phyloP scores from a whole-genome alignment of 2,329 filamentous ascomycete genomes.

The Aciculosporium take region DNA sequence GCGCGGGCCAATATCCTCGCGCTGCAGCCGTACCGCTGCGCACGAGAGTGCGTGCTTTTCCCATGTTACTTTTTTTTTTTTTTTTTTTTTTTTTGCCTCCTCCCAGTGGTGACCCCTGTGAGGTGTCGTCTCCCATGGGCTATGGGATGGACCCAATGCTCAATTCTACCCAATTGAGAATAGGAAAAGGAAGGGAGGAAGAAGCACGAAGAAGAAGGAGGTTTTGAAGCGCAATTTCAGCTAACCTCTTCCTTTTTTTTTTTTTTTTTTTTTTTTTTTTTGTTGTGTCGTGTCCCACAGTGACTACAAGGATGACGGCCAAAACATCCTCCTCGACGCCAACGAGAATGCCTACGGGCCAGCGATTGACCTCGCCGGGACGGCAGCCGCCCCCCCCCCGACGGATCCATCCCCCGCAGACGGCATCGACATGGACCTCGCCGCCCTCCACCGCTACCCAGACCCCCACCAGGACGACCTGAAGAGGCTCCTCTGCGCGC shows the following conservation, averaged over 20 bases:
- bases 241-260: constrained; percentile 8
- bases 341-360: constrained; percentile 97
- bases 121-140: no score
- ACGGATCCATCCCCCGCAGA: constrained; percentile 18
- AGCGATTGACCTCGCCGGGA: constrained; percentile 46
- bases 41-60: constrained; percentile 47
- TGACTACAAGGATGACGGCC: constrained; percentile 98
- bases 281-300: constrained; percentile 34
- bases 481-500: constrained; percentile 72
- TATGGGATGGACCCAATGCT: no score
- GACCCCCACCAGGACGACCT: constrained; percentile 85
- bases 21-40: constrained; percentile 67
- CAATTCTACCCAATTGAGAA: no score
- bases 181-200: no score
- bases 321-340: constrained; percentile 88
- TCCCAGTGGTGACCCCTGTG: no score
- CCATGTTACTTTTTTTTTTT: neutral
- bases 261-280: no score
- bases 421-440: constrained; percentile 47
- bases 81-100: neutral
- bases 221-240: no score
- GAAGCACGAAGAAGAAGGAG: no score
- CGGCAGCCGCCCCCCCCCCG: constrained; percentile 23
- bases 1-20: constrained; percentile 64
- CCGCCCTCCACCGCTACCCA: constrained; percentile 83